A percentile compares a stretch with the other conserved stretches of the same genome.
Evolutionary conservation across 345 rosid species (phyloP).

Genomic region (Pugionium dolabratum): DNA sequence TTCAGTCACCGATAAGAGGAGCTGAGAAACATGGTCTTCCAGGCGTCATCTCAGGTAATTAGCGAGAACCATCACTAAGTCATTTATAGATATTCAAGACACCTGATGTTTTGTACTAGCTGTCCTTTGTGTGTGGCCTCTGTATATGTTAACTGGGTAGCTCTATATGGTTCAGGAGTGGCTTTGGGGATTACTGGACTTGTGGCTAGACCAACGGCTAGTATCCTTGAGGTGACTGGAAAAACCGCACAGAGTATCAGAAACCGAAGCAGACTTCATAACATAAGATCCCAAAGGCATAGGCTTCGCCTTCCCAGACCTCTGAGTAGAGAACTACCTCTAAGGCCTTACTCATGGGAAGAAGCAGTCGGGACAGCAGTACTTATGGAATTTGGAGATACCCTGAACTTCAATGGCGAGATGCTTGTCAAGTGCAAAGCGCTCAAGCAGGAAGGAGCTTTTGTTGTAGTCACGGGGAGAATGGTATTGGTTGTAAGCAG

Average conservation of each 20-base stretch:
- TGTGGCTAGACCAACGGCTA: conserved; percentile 95
- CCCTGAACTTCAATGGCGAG: conserved; percentile 64
- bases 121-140: conserved; percentile 10
- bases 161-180: conserved; percentile 53
- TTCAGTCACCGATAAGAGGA: conserved; percentile 86
- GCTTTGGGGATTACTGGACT: conserved; percentile 93
- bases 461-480: conserved; percentile 63
- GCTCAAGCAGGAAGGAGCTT: conserved; percentile 71
- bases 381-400: conserved; percentile 63
- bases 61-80: conserved; percentile 1
- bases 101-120: conserved; percentile 8
- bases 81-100: conserved; percentile 17
- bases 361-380: conserved; percentile 83
- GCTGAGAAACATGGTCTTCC: conserved; percentile 96
- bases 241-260: conserved; percentile 94
- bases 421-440: conserved; percentile 63
- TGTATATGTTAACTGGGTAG: conserved; percentile 16
- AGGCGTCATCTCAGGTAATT: conserved; percentile 84
- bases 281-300: conserved; percentile 53
- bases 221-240: conserved; percentile 91
- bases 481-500: conserved; percentile 62
- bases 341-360: conserved; percentile 88
- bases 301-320: conserved; percentile 80
- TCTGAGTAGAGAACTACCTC: conserved; percentile 74
- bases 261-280: conserved; percentile 71